Percentiles rank a stretch among this genome's conserved stretches.
These are phyloP conservation scores for Lentinula guzmanii DNA, from an alignment of 768 basidiomycete species.

Conservation along the genomic window DNA sequence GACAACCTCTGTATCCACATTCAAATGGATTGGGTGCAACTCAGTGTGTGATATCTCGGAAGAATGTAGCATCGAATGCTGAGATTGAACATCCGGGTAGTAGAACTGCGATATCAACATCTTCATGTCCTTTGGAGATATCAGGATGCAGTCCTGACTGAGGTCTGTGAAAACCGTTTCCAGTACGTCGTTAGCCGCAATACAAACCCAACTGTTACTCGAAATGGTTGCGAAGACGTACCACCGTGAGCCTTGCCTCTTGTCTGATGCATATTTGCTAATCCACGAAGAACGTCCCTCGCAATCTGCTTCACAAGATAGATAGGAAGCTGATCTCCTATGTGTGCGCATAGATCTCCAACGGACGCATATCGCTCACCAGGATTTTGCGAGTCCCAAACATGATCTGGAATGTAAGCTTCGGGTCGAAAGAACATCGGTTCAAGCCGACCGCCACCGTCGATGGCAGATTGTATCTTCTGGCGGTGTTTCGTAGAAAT, in stretches of 20 bases:
- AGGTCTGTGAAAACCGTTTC: slow-evolving; percentile 11
- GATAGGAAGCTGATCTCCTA: slow-evolving; percentile 18
- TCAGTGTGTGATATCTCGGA: slow-evolving; percentile 6
- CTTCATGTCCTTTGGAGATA: slow-evolving; percentile 12
- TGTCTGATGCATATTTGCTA: slow-evolving; percentile 13
- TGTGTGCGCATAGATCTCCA: slow-evolving; percentile 15
- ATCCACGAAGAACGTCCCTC: slow-evolving; percentile 17
- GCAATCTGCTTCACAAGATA: slow-evolving; percentile 21
- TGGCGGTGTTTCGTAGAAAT: background rate
- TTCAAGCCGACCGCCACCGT: background rate
- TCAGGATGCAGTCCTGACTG: slow-evolving; percentile 12
- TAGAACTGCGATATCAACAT: slow-evolving; percentile 13
- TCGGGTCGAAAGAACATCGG: background rate
- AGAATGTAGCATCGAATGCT: background rate
- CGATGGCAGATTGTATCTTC: background rate
- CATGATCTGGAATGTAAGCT: background rate
- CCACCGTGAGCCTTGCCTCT: slow-evolving; percentile 13
- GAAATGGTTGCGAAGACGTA: slow-evolving; percentile 7
- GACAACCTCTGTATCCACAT: slow-evolving; percentile 2
- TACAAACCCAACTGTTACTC: background rate
- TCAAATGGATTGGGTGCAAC: background rate
- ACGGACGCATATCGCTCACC: slow-evolving; percentile 15
- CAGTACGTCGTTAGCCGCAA: background rate
- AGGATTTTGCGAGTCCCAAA: slow-evolving; percentile 13
- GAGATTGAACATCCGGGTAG: slow-evolving; percentile 1